Evolutionary conservation across 139 green algal species (phyloP).

Genomic region (Chlorella vulgaris): DNA sequence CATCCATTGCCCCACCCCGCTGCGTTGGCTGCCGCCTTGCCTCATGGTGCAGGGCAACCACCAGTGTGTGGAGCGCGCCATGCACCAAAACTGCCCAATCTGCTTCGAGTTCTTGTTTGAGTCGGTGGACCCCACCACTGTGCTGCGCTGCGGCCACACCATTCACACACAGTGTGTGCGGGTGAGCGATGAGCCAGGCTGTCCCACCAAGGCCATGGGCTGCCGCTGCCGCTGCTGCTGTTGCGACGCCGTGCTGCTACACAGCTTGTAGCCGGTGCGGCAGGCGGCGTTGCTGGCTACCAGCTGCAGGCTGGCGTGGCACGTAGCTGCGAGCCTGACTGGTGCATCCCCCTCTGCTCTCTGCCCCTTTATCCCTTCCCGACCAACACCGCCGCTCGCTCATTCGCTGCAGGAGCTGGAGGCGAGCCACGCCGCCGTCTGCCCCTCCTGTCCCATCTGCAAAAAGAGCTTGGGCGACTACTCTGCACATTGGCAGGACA

Average conservation of each 20-base stretch:
- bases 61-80: conserved; percentile 89
- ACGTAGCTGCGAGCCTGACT: too few relatives aligned
- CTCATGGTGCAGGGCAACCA: conserved; percentile 82
- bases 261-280: too few relatives aligned
- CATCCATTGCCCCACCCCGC: too few relatives aligned
- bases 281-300: background rate
- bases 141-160: conserved; percentile 93
- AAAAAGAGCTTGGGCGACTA: conserved; percentile 67
- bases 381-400: too few relatives aligned
- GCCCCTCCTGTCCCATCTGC: conserved; percentile 78
- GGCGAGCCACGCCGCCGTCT: conserved; percentile 52
- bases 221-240: background rate
- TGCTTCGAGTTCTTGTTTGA: conserved; percentile 96
- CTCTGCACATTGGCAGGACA: conserved; percentile 54
- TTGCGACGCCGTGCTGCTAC: background rate
- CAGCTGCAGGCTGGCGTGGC: too few relatives aligned
- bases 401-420: conserved; percentile 49
- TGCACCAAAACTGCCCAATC: conserved; percentile 88
- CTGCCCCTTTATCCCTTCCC: background rate
- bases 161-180: conserved; percentile 85
- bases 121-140: conserved; percentile 76
- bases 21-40: too few relatives aligned
- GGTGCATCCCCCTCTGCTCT: too few relatives aligned
- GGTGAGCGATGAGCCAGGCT: conserved; percentile 14
- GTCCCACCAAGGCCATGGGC: background rate